Conservation (phyloP, 2,329 filamentous ascomycete genomes). For the Epichloe typhina region DNA sequence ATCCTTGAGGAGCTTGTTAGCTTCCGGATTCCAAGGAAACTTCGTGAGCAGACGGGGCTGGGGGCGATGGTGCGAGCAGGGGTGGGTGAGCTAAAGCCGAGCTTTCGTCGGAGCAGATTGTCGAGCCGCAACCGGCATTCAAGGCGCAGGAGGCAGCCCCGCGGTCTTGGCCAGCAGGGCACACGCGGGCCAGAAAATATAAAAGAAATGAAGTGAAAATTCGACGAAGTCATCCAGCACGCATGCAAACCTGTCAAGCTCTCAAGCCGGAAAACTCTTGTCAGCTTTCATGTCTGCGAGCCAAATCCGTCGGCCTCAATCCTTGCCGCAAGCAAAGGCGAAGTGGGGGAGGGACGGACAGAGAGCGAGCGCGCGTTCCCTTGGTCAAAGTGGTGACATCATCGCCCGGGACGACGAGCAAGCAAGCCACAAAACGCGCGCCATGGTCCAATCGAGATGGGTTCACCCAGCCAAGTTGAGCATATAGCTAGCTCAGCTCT, state of each 20-base stretch:
- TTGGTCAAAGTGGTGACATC: slow-evolving; percentile 21
- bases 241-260: too few species aligned
- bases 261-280: background rate
- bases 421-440: slow-evolving; percentile 3
- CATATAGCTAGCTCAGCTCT: background rate
- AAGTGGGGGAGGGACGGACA: slow-evolving; percentile 3
- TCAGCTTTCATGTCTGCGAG: background rate
- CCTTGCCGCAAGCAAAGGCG: background rate
- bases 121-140: too few species aligned
- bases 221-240: too few species aligned
- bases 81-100: background rate
- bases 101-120: too few species aligned
- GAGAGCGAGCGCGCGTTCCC: too few species aligned
- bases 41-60: too few species aligned
- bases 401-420: slow-evolving; percentile 12
- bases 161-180: too few species aligned
- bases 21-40: background rate
- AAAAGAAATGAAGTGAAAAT: too few species aligned
- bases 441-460: slow-evolving; percentile 13
- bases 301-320: background rate
- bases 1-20: background rate
- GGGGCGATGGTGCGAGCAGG: background rate
- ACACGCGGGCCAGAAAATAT: too few species aligned
- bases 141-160: too few species aligned
- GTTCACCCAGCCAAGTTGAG: background rate